Base-by-base conservation (phyloP, 2,329 filamentous ascomycete species). In the Claviceps purpurea region DNA sequence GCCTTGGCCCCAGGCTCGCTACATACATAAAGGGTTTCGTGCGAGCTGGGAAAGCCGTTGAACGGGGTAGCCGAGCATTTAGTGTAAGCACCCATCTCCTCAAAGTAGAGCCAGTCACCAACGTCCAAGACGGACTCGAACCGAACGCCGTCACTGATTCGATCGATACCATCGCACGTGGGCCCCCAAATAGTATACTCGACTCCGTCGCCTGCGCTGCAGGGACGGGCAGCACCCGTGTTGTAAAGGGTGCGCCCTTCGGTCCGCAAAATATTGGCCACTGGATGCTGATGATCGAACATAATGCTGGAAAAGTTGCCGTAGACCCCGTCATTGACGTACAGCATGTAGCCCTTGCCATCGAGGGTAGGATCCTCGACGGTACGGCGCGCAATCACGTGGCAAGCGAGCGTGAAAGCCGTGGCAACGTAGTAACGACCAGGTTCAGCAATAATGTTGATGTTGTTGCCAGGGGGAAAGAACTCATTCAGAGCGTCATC, bases 231-330 rank as follows among this genome's bases (percentile, higher is more conserved):
- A 60, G 71, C 62, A 57, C 71, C 52, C 56, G 75, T 71, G 68
- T 83, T 71, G 65, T 83, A 84, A 63, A 81, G 65, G 56, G 78
- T 77, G 55, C 73, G 71, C 56, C 76, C 69, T 55, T 76, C 74
- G 20, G 77, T 73, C 58, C 82, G 84, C 51, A 98, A 75, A 54
- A 97, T 79, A 69, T 86, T 87, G 52, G 91, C 88, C 46, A 86
- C 71, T 1, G 93, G 93, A 62, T 94, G 80, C 76, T 98, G 93
- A 70, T 97, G 93, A 65, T 97, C 93, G 67, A 96, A 98, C 75
- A 97, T 95, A 77, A 97, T 97, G 80, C 89, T 94, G 59, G 89
- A 95, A 66, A 98, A 97, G 73, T 97, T 97, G 63, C 93, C 93
- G 64, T 98, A 98, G 51, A 97, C 85, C 30, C 93, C 93, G 61